phyloP scores from a whole-genome alignment of 139 green algal genomes.

The Edaphochlamys debaryana region DNA sequence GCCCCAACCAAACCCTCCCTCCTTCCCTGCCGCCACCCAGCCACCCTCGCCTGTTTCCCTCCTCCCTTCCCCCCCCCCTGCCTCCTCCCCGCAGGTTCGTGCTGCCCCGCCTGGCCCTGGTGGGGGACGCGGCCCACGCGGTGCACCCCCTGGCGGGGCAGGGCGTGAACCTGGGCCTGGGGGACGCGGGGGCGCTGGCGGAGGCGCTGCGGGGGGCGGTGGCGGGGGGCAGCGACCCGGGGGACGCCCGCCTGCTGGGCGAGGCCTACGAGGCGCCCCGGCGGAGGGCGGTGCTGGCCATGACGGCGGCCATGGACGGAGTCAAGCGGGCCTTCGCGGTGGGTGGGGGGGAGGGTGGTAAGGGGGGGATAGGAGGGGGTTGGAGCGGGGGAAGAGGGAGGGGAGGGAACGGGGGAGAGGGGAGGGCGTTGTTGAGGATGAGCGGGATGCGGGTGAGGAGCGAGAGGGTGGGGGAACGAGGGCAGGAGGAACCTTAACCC shows the following conservation, averaged over 20 bases:
- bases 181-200: conserved; percentile 71
- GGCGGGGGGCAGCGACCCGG: conserved; percentile 61
- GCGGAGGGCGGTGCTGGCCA: conserved; percentile 62
- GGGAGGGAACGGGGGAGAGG: too few relatives aligned
- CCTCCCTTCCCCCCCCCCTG: background rate
- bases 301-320: conserved; percentile 74
- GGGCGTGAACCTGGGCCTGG: conserved; percentile 87
- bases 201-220: conserved; percentile 58
- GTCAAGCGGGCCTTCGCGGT: conserved; percentile 68
- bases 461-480: too few relatives aligned
- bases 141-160: conserved; percentile 85
- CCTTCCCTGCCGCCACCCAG: too few relatives aligned
- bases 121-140: conserved; percentile 85
- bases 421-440: too few relatives aligned
- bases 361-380: too few relatives aligned
- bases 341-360: too few relatives aligned
- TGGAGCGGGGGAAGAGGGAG: too few relatives aligned
- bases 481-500: too few relatives aligned
- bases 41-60: too few relatives aligned
- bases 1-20: too few relatives aligned
- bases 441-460: too few relatives aligned
- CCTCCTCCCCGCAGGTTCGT: conserved; percentile 67
- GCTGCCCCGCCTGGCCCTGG: conserved; percentile 74
- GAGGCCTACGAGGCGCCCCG: conserved; percentile 72
- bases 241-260: conserved; percentile 1